A percentile compares a stretch with the other conserved stretches of the same genome.
phyloP scores from a whole-genome alignment of 352 stramenopile genomes.

The Phytopythium helicoides region DNA sequence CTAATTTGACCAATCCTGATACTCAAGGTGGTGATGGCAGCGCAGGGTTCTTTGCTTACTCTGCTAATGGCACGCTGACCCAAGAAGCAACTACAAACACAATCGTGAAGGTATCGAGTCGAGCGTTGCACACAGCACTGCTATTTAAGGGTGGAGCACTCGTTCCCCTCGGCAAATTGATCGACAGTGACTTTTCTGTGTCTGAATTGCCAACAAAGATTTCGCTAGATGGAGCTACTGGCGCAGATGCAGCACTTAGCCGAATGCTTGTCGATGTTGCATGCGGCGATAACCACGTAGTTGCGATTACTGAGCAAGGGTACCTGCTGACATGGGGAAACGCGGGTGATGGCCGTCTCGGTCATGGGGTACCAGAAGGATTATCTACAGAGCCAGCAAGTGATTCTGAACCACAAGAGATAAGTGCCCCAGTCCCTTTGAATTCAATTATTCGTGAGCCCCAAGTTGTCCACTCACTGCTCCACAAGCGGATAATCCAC shows the following conservation, averaged over 20 bases:
- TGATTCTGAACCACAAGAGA: background rate
- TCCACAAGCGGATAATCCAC: conserved; percentile 60
- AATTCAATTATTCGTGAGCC: conserved; percentile 8
- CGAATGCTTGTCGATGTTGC: conserved; percentile 57
- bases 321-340: conserved; percentile 79
- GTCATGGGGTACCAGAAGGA: background rate
- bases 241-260: conserved; percentile 35
- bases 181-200: conserved; percentile 3
- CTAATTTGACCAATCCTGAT: background rate
- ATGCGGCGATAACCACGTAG: conserved; percentile 56
- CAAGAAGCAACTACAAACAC: conserved; percentile 19
- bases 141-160: conserved; percentile 46
- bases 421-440: background rate
- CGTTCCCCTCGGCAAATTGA: conserved; percentile 27
- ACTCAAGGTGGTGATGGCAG: background rate
- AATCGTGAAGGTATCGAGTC: conserved; percentile 38
- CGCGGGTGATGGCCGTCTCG: conserved; percentile 15
- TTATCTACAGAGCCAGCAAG: background rate
- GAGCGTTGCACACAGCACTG: conserved; percentile 38
- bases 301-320: conserved; percentile 67
- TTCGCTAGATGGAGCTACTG: conserved; percentile 3
- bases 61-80: background rate
- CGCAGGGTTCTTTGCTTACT: background rate
- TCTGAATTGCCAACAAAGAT: conserved; percentile 8
- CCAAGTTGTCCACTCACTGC: conserved; percentile 33